These are phyloP conservation scores for Fusarium transvaalense DNA, from an alignment of 2,329 filamentous ascomycete genomes.

Conservation along the genomic window DNA sequence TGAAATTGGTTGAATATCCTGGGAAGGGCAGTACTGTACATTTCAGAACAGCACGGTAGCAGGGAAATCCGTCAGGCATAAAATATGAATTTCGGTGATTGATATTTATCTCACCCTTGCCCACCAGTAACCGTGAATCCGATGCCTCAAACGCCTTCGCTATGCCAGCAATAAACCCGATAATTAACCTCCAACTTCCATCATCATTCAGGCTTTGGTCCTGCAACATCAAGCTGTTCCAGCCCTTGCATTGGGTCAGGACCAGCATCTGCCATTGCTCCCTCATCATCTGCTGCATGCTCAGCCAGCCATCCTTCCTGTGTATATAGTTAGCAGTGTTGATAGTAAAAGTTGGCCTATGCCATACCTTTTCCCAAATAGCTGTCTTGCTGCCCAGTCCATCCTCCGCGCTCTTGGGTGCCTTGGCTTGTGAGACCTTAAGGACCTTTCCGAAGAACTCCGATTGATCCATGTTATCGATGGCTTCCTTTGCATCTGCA, in stretches of 20 bases:
- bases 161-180: slow-evolving; percentile 55
- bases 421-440: slow-evolving; percentile 91
- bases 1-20: slow-evolving; percentile 39
- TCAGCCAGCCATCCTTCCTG: slow-evolving; percentile 95
- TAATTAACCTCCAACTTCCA: slow-evolving; percentile 25
- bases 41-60: slow-evolving; percentile 44
- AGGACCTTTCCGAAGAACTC: slow-evolving; percentile 94
- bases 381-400: slow-evolving; percentile 93
- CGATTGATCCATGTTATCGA: slow-evolving; percentile 99
- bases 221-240: slow-evolving; percentile 92
- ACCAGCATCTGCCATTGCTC: slow-evolving; percentile 61
- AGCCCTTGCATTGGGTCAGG: slow-evolving; percentile 96
- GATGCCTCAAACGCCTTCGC: slow-evolving; percentile 59
- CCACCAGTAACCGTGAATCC: slow-evolving; percentile 41
- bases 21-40: slow-evolving; percentile 43
- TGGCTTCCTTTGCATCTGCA: slow-evolving; percentile 90
- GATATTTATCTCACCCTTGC: slow-evolving; percentile 44
- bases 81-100: slow-evolving; percentile 45
- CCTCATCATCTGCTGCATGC: slow-evolving; percentile 70
- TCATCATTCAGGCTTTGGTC: slow-evolving; percentile 79
- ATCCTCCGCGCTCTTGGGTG: slow-evolving; percentile 88
- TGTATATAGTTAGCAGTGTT: slow-evolving; percentile 14
- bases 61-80: slow-evolving; percentile 44
- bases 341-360: not conserved
- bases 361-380: slow-evolving; percentile 92